Percentiles rank a stretch among this genome's conserved stretches.
Evolutionary conservation across 2,329 filamentous ascomycete genomes (phyloP).

Genomic region (Talaromyces sp.): DNA sequence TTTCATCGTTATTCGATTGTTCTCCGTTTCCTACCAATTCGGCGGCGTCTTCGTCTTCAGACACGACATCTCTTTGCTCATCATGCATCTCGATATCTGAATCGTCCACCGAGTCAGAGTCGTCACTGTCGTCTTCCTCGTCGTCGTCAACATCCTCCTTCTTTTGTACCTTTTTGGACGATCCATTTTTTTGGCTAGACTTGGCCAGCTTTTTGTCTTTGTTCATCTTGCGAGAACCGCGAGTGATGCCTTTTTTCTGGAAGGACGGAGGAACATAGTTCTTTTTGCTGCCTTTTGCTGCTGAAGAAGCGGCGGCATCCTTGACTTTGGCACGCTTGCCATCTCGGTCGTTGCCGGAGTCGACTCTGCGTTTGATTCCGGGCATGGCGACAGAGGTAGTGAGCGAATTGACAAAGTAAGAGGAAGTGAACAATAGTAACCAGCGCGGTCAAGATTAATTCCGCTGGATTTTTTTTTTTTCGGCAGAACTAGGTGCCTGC

Average conservation of each 20-base stretch:
- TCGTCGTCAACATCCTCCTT: slow-evolving; percentile 37
- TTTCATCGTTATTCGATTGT: background rate
- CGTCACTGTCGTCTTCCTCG: slow-evolving; percentile 49
- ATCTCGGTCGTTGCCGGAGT: slow-evolving; percentile 33
- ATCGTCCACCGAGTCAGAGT: slow-evolving; percentile 30
- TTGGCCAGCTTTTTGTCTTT: slow-evolving; percentile 23
- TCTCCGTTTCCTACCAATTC: background rate
- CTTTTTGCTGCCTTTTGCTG: slow-evolving; percentile 8
- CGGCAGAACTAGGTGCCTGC: slow-evolving; percentile 3
- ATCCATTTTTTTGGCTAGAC: slow-evolving; percentile 29
- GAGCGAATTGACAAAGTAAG: background rate
- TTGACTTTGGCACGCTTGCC: slow-evolving; percentile 39
- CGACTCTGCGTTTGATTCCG: slow-evolving; percentile 38
- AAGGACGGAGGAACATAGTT: slow-evolving; percentile 7
- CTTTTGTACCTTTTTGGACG: slow-evolving; percentile 28
- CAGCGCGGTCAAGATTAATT: background rate
- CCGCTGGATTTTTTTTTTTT: slow-evolving; percentile 11
- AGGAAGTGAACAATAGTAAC: background rate
- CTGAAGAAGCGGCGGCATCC: slow-evolving; percentile 15
- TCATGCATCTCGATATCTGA: slow-evolving; percentile 54
- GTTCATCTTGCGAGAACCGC: slow-evolving; percentile 18
- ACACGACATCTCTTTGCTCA: slow-evolving; percentile 24
- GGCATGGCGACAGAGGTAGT: slow-evolving; percentile 24
- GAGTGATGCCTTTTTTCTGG: slow-evolving; percentile 10
- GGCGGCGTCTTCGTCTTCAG: slow-evolving; percentile 20